Percentiles rank a stretch among this genome's conserved stretches.
phyloP scores from a whole-genome alignment of 176 grass and related monocot species.

The Echinochloa phyllopogon region DNA sequence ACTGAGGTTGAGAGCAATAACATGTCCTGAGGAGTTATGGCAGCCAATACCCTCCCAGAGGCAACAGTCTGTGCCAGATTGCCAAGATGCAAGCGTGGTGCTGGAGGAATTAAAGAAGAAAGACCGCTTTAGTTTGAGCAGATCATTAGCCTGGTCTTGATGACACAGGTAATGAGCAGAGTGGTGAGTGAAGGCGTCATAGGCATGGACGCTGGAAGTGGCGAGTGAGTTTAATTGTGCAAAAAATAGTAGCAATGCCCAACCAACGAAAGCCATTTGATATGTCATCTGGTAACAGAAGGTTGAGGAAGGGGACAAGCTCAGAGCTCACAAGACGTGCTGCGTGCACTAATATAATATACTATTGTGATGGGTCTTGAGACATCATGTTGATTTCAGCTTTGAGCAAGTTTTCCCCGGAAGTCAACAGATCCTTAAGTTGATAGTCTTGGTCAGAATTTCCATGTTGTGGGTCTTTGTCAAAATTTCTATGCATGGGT shows the following conservation, averaged over 20 bases:
- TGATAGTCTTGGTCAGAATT: no score
- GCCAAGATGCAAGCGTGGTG: conserved; percentile 34
- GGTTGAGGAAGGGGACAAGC: background rate
- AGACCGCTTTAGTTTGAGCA: conserved; percentile 38
- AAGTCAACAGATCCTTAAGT: no score
- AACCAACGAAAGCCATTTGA: conserved; percentile 11
- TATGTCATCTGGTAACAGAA: background rate
- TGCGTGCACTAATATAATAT: no score
- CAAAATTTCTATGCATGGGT: no score
- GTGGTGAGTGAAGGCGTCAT: background rate
- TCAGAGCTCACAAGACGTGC: background rate
- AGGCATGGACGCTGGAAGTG: background rate
- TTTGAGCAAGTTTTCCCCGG: no score
- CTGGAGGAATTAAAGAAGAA: background rate
- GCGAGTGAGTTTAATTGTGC: background rate
- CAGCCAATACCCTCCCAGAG: conserved; percentile 35
- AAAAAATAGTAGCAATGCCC: background rate
- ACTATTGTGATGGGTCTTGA: no score
- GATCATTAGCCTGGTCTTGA: conserved; percentile 18
- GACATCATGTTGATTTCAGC: no score
- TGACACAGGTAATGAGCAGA: background rate
- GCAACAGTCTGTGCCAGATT: conserved; percentile 42
- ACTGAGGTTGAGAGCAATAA: conserved; percentile 37
- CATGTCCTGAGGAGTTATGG: background rate
- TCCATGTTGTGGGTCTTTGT: no score